Conservation (phyloP, 2,329 filamentous ascomycete species). For the Paraphaeosphaeria minitans region DNA sequence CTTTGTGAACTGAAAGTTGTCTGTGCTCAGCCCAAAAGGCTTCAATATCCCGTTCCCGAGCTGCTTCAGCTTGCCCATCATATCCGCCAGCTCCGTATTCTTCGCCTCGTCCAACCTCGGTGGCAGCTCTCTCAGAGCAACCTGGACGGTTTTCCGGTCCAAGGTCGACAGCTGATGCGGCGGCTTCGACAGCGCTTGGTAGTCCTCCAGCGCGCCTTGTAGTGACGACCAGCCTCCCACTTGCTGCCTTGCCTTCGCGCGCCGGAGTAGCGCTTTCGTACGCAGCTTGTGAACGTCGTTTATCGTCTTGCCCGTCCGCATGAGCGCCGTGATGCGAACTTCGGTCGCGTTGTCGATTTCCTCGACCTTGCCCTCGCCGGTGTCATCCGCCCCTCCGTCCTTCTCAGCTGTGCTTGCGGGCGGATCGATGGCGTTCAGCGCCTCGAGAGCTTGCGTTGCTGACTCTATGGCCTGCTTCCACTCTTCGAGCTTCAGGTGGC, state of each 20-base stretch:
- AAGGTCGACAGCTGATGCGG: constrained; percentile 62
- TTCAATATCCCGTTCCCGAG: constrained; percentile 90
- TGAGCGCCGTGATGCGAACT: constrained; percentile 38
- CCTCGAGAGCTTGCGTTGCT: constrained; percentile 74
- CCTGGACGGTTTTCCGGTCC: constrained; percentile 71
- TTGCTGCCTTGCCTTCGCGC: constrained; percentile 74
- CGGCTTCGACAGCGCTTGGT: constrained; percentile 67
- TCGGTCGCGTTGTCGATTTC: constrained; percentile 60
- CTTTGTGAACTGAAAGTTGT: constrained; percentile 93
- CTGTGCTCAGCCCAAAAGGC: constrained; percentile 90
- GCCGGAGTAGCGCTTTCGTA: constrained; percentile 79
- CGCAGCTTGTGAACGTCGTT: constrained; percentile 77
- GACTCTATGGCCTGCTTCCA: constrained; percentile 82
- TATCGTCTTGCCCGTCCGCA: constrained; percentile 32
- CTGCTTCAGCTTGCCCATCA: constrained; percentile 96
- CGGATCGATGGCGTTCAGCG: constrained; percentile 67
- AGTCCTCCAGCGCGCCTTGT: constrained; percentile 79
- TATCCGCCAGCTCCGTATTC: constrained; percentile 88
- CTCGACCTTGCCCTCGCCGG: constrained; percentile 66
- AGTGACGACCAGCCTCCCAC: constrained; percentile 79
- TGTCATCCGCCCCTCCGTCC: constrained; percentile 52
- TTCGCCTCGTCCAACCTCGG: constrained; percentile 75
- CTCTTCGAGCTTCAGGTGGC: constrained; percentile 80
- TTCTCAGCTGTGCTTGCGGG: constrained; percentile 41
- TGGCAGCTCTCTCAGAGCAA: constrained; percentile 70